A percentile compares a stretch with the other conserved stretches of the same genome.
Evolutionary conservation across 139 green algal species (phyloP).

Genomic region (Microglena sp.): DNA sequence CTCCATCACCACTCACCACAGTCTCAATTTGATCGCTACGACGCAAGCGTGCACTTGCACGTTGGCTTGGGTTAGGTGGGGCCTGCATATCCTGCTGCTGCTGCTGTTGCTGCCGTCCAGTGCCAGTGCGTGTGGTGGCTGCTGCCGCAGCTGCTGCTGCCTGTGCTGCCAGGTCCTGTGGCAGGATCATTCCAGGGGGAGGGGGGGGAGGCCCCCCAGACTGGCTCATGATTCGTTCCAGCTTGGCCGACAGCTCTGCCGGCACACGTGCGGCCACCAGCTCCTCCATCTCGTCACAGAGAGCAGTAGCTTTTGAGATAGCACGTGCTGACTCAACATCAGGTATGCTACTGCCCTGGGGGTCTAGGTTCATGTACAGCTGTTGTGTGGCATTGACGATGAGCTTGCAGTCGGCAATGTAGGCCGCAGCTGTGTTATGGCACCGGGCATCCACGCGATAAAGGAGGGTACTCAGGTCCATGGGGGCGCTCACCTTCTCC

Average conservation of each 20-base stretch:
- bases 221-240: not conserved
- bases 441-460: slow-evolving; percentile 43
- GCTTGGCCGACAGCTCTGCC: not conserved
- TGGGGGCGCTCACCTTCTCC: slow-evolving; percentile 28
- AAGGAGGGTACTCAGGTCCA: slow-evolving; percentile 70
- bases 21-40: no score
- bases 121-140: no score
- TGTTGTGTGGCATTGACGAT: slow-evolving; percentile 47
- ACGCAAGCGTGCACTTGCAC: no score
- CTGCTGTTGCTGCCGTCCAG: no score
- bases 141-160: no score
- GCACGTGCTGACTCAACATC: not conserved
- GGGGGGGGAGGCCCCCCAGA: not conserved
- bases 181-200: no score
- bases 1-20: no score
- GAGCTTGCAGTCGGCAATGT: slow-evolving; percentile 51
- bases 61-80: no score
- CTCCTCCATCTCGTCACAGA: not conserved
- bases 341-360: not conserved
- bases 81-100: no score
- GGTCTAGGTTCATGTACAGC: no score
- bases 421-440: slow-evolving; percentile 48
- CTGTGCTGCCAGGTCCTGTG: no score
- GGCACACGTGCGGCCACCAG: not conserved
- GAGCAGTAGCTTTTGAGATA: not conserved